These are phyloP conservation scores for Scheffersomyces ergatensis DNA, from an alignment of 805 yeast species.

Conservation along the genomic window DNA sequence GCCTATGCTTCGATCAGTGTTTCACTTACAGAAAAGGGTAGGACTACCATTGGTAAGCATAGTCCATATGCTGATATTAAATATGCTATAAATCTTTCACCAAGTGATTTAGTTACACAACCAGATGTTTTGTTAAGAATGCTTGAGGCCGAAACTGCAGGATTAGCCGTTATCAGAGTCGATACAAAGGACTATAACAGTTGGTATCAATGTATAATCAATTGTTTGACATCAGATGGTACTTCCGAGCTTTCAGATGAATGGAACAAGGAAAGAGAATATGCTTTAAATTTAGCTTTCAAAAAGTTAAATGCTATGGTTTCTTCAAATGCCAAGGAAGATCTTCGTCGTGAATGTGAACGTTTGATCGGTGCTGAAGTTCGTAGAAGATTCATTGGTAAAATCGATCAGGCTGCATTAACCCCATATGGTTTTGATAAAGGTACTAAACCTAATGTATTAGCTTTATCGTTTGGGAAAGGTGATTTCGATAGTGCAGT, in stretches of 20 bases:
- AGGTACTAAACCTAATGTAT: conserved; percentile 82
- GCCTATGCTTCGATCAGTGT: conserved; percentile 69
- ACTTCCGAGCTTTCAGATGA: conserved; percentile 69
- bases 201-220: conserved; percentile 41
- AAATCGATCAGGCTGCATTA: conserved; percentile 91
- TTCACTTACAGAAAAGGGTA: conserved; percentile 71
- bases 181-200: conserved; percentile 43
- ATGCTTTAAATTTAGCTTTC: conserved; percentile 65
- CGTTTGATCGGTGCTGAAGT: conserved; percentile 65
- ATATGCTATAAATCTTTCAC: conserved; percentile 79
- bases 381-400: conserved; percentile 64
- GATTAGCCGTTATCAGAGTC: conserved; percentile 66
- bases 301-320: conserved; percentile 65
- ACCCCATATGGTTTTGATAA: conserved; percentile 73
- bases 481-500: conserved; percentile 86
- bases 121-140: conserved; percentile 87
- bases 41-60: conserved; percentile 68
- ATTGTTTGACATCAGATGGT: conserved; percentile 69
- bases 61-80: conserved; percentile 87
- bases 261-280: conserved; percentile 79
- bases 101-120: conserved; percentile 65
- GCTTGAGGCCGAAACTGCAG: conserved; percentile 85
- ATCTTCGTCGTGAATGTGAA: conserved; percentile 73
- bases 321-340: conserved; percentile 77
- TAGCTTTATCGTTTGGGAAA: conserved; percentile 82